Conservation (phyloP, 257 asterid genomes). For the Henckelia pumila region DNA sequence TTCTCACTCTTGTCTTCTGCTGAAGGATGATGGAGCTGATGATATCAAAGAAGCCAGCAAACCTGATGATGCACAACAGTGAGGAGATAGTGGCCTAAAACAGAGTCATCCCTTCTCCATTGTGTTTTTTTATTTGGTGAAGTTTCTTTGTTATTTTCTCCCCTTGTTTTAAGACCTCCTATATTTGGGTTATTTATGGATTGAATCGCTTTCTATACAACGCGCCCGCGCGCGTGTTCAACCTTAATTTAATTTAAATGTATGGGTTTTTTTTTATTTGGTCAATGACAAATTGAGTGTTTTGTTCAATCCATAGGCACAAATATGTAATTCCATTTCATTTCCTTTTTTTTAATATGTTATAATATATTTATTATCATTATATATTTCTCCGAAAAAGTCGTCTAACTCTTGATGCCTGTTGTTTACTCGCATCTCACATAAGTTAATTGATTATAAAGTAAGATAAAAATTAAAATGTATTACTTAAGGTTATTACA, state of each 20-base stretch:
- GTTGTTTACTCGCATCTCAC: neutral
- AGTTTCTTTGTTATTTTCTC: conserved; percentile 21
- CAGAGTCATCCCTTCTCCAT: conserved; percentile 23
- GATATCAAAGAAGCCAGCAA: conserved; percentile 75
- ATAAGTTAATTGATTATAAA: no score
- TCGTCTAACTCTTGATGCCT: no score
- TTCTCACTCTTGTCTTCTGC: neutral
- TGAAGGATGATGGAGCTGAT: conserved; percentile 73
- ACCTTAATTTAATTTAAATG: neutral
- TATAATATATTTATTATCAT: no score
- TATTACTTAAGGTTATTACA: no score
- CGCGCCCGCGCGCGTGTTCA: neutral
- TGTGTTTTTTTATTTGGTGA: conserved; percentile 32
- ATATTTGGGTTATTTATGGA: conserved; percentile 21
- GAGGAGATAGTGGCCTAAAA: conserved; percentile 18
- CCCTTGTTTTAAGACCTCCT: neutral
- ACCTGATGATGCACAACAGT: conserved; percentile 43
- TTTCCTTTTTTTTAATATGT: no score
- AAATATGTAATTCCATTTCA: neutral
- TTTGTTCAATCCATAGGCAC: neutral
- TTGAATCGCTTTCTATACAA: neutral
- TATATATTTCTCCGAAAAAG: neutral
- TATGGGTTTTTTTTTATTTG: no score
- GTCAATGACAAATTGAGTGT: neutral
- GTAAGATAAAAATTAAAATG: no score